Evolutionary conservation across 1,139 yeast genomes (phyloP).

Genomic region (Pichia kudriavzevii): DNA sequence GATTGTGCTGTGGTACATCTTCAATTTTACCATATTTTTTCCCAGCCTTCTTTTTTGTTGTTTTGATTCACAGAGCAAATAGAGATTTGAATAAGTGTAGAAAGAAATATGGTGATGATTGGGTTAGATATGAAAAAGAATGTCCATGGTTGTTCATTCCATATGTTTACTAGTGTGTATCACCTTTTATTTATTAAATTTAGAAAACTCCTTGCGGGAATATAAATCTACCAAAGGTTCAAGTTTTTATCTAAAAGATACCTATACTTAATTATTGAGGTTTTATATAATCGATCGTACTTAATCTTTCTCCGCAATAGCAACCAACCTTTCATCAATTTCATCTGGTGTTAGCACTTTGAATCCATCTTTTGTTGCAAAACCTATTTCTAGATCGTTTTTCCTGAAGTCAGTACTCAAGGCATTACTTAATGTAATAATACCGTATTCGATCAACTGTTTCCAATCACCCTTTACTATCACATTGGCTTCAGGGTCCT

Average conservation of each 20-base stretch:
- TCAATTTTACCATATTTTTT: slow-evolving; percentile 95
- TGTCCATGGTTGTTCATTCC: slow-evolving; percentile 95
- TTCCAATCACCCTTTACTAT: slow-evolving; percentile 80
- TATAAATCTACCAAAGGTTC: not conserved
- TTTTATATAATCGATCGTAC: not conserved
- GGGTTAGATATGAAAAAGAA: slow-evolving; percentile 77
- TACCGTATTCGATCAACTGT: slow-evolving; percentile 82
- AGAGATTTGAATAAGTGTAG: slow-evolving; percentile 83
- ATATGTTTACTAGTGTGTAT: slow-evolving; percentile 48
- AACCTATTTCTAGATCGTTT: slow-evolving; percentile 88
- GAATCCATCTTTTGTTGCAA: slow-evolving; percentile 67
- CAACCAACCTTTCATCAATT: slow-evolving; percentile 85
- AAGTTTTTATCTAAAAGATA: not conserved
- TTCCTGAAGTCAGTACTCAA: slow-evolving; percentile 90
- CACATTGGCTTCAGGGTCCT: slow-evolving; percentile 17
- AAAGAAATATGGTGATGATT: slow-evolving; percentile 85
- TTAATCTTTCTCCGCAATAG: slow-evolving; percentile 94
- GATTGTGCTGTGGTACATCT: slow-evolving; percentile 75
- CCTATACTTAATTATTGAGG: not conserved
- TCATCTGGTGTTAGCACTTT: slow-evolving; percentile 71
- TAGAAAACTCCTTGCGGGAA: not conserved
- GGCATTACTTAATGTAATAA: slow-evolving; percentile 75
- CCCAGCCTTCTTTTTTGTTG: slow-evolving; percentile 83
- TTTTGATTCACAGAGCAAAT: slow-evolving; percentile 76
- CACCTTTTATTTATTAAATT: not conserved